Percentiles rank a stretch among this genome's conserved stretches.
phyloP scores from a whole-genome alignment of 495 filamentous ascomycete species.

The Neurospora terricola region DNA sequence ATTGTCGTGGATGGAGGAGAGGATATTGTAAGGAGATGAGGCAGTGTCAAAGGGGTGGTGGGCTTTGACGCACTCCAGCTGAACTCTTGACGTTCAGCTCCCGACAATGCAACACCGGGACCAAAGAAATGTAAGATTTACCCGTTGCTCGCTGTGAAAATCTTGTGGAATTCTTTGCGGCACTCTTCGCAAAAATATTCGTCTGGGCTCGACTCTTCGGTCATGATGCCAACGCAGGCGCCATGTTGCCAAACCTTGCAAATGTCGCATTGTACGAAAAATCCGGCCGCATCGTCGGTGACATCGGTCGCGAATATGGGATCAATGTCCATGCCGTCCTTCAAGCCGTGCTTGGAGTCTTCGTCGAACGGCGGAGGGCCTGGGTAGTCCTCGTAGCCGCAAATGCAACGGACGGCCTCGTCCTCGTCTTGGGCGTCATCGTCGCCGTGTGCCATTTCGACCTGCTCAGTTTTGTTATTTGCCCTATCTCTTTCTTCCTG shows the following conservation, averaged over 20 bases:
- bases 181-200: conserved; percentile 98
- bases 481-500: conserved; percentile 48
- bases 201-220: conserved; percentile 81
- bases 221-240: conserved; percentile 94
- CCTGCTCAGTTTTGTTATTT: conserved; percentile 36
- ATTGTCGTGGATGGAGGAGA: neutral
- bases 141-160: conserved; percentile 73
- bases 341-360: conserved; percentile 41
- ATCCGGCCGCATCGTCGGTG: conserved; percentile 78
- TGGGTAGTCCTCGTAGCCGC: conserved; percentile 88
- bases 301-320: conserved; percentile 55
- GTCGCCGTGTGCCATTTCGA: conserved; percentile 42
- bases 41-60: conserved; percentile 8
- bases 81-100: conserved; percentile 13
- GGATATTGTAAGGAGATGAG: neutral
- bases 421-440: conserved; percentile 77
- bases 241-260: conserved; percentile 99
- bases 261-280: conserved; percentile 95
- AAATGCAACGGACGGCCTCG: conserved; percentile 89
- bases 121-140: conserved; percentile 39
- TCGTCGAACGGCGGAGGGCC: conserved; percentile 67
- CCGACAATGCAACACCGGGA: neutral
- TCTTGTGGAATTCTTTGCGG: conserved; percentile 79
- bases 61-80: conserved; percentile 17
- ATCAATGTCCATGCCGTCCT: conserved; percentile 40